phyloP scores from a whole-genome alignment of 1,139 yeast genomes.

The Sugiyamaella novakii region DNA sequence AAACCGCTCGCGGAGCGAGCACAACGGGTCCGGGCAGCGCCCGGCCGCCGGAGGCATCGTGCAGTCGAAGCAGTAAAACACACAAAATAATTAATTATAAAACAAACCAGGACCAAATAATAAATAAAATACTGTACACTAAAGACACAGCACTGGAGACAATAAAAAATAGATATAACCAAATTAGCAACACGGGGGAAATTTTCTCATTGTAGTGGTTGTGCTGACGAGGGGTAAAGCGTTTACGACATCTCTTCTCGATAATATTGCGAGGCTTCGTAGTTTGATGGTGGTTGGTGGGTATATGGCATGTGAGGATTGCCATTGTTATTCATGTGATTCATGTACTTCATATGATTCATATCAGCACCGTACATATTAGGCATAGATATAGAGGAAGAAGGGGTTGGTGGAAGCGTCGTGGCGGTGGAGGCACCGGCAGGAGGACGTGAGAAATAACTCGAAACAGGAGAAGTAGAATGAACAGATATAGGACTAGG shows the following conservation, averaged over 20 bases:
- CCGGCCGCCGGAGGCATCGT: background rate
- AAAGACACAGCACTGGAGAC: slow-evolving; percentile 12
- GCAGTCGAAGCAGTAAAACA: background rate
- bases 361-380: slow-evolving; percentile 18
- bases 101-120: slow-evolving; percentile 13
- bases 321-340: slow-evolving; percentile 6
- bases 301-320: slow-evolving; percentile 14
- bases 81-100: slow-evolving; percentile 6
- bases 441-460: slow-evolving; percentile 19
- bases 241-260: slow-evolving; percentile 18
- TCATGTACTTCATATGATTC: slow-evolving; percentile 17
- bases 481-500: slow-evolving; percentile 19
- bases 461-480: slow-evolving; percentile 12
- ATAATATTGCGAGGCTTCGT: slow-evolving; percentile 17
- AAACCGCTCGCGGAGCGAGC: background rate
- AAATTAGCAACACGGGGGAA: background rate
- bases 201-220: slow-evolving; percentile 2
- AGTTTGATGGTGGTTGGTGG: slow-evolving; percentile 15
- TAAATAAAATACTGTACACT: slow-evolving; percentile 18
- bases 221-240: slow-evolving; percentile 3
- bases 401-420: slow-evolving; percentile 12
- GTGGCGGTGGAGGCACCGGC: background rate
- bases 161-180: slow-evolving; percentile 1
- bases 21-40: background rate
- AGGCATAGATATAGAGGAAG: slow-evolving; percentile 11